Evolutionary conservation across 768 basidiomycete genomes (phyloP), one percentile per base, ranked within the genome.

Genomic region (Lactifluus pinguis): DNA sequence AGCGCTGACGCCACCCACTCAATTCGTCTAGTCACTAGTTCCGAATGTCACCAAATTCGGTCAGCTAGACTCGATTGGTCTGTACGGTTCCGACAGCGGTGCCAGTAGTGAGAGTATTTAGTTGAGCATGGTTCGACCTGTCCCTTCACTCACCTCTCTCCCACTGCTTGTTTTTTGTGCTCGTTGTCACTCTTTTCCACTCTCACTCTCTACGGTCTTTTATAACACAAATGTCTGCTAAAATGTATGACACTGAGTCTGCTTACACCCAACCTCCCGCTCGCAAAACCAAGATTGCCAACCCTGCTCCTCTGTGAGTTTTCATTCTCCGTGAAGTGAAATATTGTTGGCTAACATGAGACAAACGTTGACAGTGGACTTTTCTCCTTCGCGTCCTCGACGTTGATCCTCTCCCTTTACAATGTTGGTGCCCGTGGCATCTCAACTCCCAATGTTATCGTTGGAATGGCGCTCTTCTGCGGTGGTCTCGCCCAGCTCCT

Each of bases 401-500:
- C 89, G 0, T 77, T 92, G 67, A 83, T 92, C 57, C 76, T 91
- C 38, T 91, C 88, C 5, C 64, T 92, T 65, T 87, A 80, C 78
- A 92, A 92, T 68, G 74, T 81, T 32, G 71, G 77, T 17, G 78
- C 80, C 1, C 79, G 84, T n/a, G 68, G 73, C 25, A 76, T 91
- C 63, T 63, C 68, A 17, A 67, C 69, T 6, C 83, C 88, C 44
- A 91, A 92, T 61, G 81, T 84, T 36, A 83, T 92, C 53, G 79
- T 92, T 50, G 93, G 91, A 53, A 92, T 95, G 91, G 90, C 91
- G 29, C 69, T 90, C 65, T 88, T 84, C 72, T 82, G 82, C 62
- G 93, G 92, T 64, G 93, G 93, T 61, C 83, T 94, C 39, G 85
- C 79, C 13, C 93, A 95, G 70, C 77, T 95, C 51, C 74, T 94